phyloP scores from a whole-genome alignment of 345 rosid genomes.

The Rhodamnia rubescens region DNA sequence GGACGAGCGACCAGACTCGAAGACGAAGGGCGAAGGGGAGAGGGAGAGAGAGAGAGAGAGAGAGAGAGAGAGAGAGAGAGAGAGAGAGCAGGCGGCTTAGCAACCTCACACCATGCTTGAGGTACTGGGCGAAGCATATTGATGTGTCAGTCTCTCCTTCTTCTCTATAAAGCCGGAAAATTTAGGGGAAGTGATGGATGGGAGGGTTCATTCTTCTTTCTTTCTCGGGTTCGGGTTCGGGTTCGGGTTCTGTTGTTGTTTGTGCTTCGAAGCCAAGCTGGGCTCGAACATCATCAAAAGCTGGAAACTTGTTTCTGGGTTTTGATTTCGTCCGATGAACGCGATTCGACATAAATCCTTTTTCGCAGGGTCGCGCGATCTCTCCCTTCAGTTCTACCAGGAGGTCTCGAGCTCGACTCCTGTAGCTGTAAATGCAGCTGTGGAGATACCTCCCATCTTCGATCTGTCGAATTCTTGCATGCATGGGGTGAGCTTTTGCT shows the following conservation, averaged over 20 bases:
- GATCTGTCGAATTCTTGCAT: neutral
- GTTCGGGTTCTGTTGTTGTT: neutral
- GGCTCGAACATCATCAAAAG: neutral
- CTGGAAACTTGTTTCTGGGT: neutral
- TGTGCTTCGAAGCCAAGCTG: neutral
- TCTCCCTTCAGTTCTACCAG: neutral
- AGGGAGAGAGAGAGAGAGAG: neutral
- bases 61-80: neutral
- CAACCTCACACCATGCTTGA: neutral
- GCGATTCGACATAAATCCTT: neutral
- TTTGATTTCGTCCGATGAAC: neutral
- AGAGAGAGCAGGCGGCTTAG: neutral
- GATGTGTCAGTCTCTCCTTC: neutral
- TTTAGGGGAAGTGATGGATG: neutral
- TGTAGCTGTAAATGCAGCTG: neutral
- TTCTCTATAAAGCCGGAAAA: neutral
- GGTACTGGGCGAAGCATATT: neutral
- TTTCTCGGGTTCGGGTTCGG: neutral
- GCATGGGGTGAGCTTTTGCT: neutral
- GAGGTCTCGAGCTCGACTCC: neutral
- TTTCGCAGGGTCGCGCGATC: neutral
- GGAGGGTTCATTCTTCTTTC: neutral
- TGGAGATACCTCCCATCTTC: neutral
- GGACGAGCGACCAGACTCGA: neutral
- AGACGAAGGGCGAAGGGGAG: neutral